phyloP scores from a whole-genome alignment of 345 rosid genomes.

The Brassica incana region DNA sequence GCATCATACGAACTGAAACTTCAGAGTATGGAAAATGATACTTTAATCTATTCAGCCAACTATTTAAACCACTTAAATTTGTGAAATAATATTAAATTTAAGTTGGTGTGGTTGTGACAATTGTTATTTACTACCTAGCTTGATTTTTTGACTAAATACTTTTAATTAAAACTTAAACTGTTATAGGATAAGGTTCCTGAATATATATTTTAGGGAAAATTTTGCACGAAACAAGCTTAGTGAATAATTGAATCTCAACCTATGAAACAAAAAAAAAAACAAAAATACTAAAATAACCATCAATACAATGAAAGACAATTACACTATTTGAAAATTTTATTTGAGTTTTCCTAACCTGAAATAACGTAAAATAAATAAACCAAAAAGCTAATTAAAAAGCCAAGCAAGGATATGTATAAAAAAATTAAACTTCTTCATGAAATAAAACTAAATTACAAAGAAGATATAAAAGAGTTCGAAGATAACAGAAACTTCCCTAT shows the following conservation, averaged over 20 bases:
- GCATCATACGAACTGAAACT: not conserved
- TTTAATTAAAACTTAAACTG: too few species aligned
- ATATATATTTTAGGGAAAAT: too few species aligned
- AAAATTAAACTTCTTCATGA: not conserved
- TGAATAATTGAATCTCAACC: too few species aligned
- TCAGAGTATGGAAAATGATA: too few species aligned
- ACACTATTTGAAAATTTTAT: not conserved
- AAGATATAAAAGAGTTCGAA: not conserved
- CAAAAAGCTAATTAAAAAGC: not conserved
- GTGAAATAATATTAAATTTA: not conserved
- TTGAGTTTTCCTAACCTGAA: not conserved
- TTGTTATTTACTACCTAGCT: not conserved
- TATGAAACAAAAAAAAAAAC: too few species aligned
- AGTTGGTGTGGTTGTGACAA: not conserved
- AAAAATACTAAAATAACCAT: too few species aligned
- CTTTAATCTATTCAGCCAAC: too few species aligned
- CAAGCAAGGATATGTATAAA: not conserved
- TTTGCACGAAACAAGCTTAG: too few species aligned
- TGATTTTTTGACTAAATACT: not conserved
- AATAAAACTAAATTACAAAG: not conserved
- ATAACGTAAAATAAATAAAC: not conserved
- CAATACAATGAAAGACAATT: too few species aligned
- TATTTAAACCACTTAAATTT: not conserved
- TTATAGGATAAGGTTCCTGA: too few species aligned
- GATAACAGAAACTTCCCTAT: not conserved